Base-by-base conservation (phyloP, 495 filamentous ascomycete genomes). In the Barbatosphaeria neglecta region DNA sequence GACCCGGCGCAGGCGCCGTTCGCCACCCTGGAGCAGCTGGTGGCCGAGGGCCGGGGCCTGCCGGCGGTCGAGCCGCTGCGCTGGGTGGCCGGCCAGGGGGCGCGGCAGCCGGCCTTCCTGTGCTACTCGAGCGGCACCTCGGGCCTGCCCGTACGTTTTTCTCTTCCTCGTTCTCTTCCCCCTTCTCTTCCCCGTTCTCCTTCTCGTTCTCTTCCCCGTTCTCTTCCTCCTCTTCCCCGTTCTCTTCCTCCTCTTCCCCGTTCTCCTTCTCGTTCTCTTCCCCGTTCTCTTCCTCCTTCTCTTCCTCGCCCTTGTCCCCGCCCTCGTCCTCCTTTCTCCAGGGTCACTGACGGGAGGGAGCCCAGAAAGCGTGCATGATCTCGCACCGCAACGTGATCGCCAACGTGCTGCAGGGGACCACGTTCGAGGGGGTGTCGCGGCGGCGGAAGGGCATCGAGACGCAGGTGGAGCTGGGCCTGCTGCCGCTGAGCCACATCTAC, bases 341-440 rank as follows among this genome's bases (percentile, higher is more conserved):
- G n/a, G n/a, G n/a, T n/a, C n/a, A n/a, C n/a, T n/a, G n/a, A n/a
- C n/a, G n/a, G n/a, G n/a, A n/a, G n/a, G n/a, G n/a, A n/a, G n/a
- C n/a, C n/a, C 45, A 90, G 82, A 95, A 95, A 87, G 88, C 87
- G 22, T 88, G 93, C 31, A 94, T 88, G 87, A 87, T 95, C 50
- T 83, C 86, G 13, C 89, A 95, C 63, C 65, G 70, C 15, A 95
- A 95, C 57, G 83, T 94, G 16, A 95, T 95, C 43, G 79, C 86
- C 23, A 95, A 94, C 54, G 74, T 78, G 1, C 57, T 92, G 54
- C 83, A 89, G 54, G 71, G 81, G 46, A 49, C 56, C 16, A 59
- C 69, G 11, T 80, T 66, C 48, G 83, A 90, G 24, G 57, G 63
- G n/a, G 51, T 64, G 1, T 50, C 56, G 4, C 50, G 63, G 33